Evolutionary conservation across 2,329 filamentous ascomycete genomes (phyloP).

Genomic region (Neonectria faginata): DNA sequence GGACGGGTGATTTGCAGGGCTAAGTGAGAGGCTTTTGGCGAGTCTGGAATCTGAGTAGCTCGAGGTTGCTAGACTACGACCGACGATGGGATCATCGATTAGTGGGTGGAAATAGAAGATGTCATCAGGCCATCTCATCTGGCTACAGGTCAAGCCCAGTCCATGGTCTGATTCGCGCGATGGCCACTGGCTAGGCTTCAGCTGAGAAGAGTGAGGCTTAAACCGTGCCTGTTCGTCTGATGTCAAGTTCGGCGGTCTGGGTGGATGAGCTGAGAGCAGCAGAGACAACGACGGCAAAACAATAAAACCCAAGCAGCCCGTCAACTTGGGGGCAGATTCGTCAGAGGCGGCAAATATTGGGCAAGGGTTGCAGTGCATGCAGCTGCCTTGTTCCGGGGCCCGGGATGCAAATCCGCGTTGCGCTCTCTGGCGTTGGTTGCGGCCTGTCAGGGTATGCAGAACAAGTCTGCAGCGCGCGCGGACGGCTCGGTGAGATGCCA

Average conservation of each 20-base stretch:
- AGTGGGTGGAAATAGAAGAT: neutral
- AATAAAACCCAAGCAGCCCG: neutral
- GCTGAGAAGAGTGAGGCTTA: neutral
- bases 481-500: constrained; percentile 3
- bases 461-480: neutral
- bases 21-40: no score
- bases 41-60: neutral
- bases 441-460: constrained; percentile 1
- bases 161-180: constrained; percentile 3
- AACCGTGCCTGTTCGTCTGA: neutral
- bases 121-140: constrained; percentile 4
- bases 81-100: neutral
- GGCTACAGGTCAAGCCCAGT: neutral
- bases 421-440: neutral
- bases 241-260: neutral
- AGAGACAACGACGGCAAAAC: no score
- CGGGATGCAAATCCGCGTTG: constrained; percentile 14
- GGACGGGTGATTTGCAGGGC: neutral
- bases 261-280: neutral
- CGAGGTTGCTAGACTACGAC: neutral
- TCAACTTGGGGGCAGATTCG: neutral
- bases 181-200: neutral
- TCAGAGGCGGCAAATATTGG: constrained; percentile 2
- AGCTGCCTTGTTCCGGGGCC: constrained; percentile 6
- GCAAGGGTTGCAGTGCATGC: constrained; percentile 17